Conservation (phyloP, 2,329 filamentous ascomycete species). For the Arthrobotrys sphaeroides region DNA sequence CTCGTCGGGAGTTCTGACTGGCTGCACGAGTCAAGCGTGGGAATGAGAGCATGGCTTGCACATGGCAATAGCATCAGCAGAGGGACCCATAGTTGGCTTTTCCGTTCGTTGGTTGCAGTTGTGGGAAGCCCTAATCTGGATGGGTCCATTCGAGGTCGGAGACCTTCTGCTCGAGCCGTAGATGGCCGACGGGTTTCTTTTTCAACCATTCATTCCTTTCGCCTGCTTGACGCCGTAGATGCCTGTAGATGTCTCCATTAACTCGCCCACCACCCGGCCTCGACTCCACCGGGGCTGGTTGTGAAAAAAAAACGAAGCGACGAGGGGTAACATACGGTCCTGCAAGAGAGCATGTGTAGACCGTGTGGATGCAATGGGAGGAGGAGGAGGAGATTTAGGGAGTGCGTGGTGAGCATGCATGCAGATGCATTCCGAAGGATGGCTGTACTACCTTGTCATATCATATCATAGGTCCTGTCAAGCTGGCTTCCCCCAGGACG, state of each 20-base stretch:
- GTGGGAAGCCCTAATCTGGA: slow-evolving; percentile 16
- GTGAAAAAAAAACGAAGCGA: not conserved
- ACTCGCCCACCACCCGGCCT: slow-evolving; percentile 7
- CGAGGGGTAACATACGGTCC: not conserved
- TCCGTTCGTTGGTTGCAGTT: not conserved
- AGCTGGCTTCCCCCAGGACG: not conserved
- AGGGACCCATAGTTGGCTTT: slow-evolving; percentile 10
- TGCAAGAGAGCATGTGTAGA: not conserved
- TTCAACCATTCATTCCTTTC: not conserved
- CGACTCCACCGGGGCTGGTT: not conserved
- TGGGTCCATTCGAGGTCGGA: slow-evolving; percentile 7
- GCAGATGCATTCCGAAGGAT: slow-evolving; percentile 15
- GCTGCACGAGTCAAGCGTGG: slow-evolving; percentile 24
- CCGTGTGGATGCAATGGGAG: not conserved
- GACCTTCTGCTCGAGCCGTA: not conserved
- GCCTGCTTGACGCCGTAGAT: not conserved
- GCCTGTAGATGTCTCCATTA: not conserved
- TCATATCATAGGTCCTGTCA: slow-evolving; percentile 11
- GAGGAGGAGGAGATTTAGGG: slow-evolving; percentile 5
- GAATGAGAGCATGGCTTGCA: slow-evolving; percentile 7
- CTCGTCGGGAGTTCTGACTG: slow-evolving; percentile 24
- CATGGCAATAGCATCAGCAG: slow-evolving; percentile 22
- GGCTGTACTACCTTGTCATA: slow-evolving; percentile 36
- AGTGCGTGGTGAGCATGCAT: slow-evolving; percentile 19
- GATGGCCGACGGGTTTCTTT: not conserved